Evolutionary conservation across 352 stramenopile species (phyloP), one percentile per base, ranked within the genome.

Genomic region (Pythium aphanidermatum): DNA sequence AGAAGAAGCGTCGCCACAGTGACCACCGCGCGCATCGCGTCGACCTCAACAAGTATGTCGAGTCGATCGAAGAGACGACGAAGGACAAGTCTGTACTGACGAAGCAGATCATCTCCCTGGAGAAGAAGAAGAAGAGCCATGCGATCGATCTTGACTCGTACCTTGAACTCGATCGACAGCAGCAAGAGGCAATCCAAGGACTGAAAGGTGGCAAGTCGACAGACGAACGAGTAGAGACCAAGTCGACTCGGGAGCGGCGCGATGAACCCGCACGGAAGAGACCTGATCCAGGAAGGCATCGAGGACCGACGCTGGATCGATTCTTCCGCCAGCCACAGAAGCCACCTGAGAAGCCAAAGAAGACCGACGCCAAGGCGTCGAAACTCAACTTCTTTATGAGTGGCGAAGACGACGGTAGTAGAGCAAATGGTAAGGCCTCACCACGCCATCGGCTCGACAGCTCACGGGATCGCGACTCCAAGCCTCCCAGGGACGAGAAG

Each of bases 351-450:
- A 26, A 30, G 7, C 16, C 32, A 11, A 34, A 42, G 12, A 21
- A 33, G 4, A 3, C 25, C 27, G 10, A 17, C 26, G 21, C 8
- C 43, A 30, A 7, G 10, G 19, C 27, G n/a, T 4, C 38, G 26
- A 39, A 29, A 12, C 52, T 60, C 27, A 51, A 28, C 27, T 60
- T 60, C 30, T 37, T 60, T 20, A 34, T 60, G 19, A 27, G 46
- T 39, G 16, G 16, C 2, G 52, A 49, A 14, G 41, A 47, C 16
- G 11, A 42, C 19, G 14, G 14, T 14, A 33, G 29, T 33, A 33
- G n/a, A 38, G 16, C 13, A 38, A 16, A 16, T 17, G 7, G 32
- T 8, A n/a, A n/a, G n/a, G n/a, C n/a, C n/a, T n/a, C n/a, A n/a
- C n/a, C n/a, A n/a, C n/a, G n/a, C n/a, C n/a, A n/a, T n/a, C n/a